Conservation (phyloP, 345 rosid species). For the Euphorbia pulcherrima region DNA sequence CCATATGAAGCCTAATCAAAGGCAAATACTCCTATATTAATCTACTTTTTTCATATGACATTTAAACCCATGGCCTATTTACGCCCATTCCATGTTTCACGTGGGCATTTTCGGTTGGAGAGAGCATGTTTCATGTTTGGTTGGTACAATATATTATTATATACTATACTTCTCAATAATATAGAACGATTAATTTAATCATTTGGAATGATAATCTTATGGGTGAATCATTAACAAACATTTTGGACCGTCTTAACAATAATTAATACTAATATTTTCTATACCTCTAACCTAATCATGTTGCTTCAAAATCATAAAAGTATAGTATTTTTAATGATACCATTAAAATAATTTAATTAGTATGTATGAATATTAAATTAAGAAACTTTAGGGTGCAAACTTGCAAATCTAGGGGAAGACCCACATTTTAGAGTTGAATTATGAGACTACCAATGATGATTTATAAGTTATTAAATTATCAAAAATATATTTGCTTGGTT, state of each 20-base stretch:
- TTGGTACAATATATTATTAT: conserved; percentile 23
- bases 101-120: conserved; percentile 14
- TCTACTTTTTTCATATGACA: background rate
- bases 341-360: conserved; percentile 7
- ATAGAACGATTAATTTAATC: conserved; percentile 20
- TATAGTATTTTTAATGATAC: conserved; percentile 17
- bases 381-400: too few species aligned
- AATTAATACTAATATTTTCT: background rate
- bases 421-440: conserved; percentile 8
- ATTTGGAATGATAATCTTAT: conserved; percentile 21
- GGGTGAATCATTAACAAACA: background rate
- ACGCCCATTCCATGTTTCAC: background rate
- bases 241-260: background rate
- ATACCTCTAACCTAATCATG: conserved; percentile 15
- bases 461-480: background rate
- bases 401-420: conserved; percentile 19
- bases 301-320: conserved; percentile 32
- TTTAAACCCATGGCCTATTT: conserved; percentile 2
- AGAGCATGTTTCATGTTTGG: conserved; percentile 36
- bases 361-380: conserved; percentile 9
- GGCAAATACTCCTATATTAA: background rate
- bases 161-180: conserved; percentile 3
- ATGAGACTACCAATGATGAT: conserved; percentile 10
- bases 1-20: background rate
- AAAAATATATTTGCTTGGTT: conserved; percentile 7